These are phyloP conservation scores for Didymella sp. DNA, from an alignment of 2,329 filamentous ascomycete species.

Conservation along the genomic window DNA sequence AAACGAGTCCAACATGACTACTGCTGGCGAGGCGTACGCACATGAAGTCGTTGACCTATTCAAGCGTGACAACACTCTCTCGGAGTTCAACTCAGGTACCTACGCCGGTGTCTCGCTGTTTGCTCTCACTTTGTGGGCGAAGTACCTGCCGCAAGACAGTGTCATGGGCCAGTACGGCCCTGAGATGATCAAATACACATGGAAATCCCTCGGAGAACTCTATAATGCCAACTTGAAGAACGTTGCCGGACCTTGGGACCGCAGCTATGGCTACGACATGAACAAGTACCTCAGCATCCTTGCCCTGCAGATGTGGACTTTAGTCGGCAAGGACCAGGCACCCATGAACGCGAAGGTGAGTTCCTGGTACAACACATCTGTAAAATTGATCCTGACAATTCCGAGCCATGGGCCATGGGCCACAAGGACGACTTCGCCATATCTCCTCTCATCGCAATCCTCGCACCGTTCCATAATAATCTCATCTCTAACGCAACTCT, in stretches of 20 bases:
- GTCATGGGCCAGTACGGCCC: slow-evolving; percentile 61
- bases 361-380: neutral
- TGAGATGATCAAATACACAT: slow-evolving; percentile 61
- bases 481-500: slow-evolving; percentile 54
- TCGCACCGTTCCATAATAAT: slow-evolving; percentile 59
- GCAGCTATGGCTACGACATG: slow-evolving; percentile 70
- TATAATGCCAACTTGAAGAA: slow-evolving; percentile 68
- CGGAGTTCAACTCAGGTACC: slow-evolving; percentile 68
- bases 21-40: slow-evolving; percentile 63
- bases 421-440: slow-evolving; percentile 67
- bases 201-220: slow-evolving; percentile 60
- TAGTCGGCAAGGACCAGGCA: slow-evolving; percentile 58
- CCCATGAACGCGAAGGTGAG: slow-evolving; percentile 44
- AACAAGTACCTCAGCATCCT: slow-evolving; percentile 66
- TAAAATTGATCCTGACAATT: slow-evolving; percentile 5
- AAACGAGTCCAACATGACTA: slow-evolving; percentile 66
- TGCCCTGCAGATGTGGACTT: slow-evolving; percentile 65
- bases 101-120: slow-evolving; percentile 69
- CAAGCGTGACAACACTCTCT: slow-evolving; percentile 62
- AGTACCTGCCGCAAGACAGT: slow-evolving; percentile 63
- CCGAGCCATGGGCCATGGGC: slow-evolving; percentile 61
- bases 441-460: slow-evolving; percentile 62
- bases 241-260: slow-evolving; percentile 70
- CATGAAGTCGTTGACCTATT: slow-evolving; percentile 65
- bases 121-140: slow-evolving; percentile 65